Evolutionary conservation across 352 stramenopile genomes (phyloP), one percentile per base, ranked within the genome.

Genomic region (Phytophthora europaea): DNA sequence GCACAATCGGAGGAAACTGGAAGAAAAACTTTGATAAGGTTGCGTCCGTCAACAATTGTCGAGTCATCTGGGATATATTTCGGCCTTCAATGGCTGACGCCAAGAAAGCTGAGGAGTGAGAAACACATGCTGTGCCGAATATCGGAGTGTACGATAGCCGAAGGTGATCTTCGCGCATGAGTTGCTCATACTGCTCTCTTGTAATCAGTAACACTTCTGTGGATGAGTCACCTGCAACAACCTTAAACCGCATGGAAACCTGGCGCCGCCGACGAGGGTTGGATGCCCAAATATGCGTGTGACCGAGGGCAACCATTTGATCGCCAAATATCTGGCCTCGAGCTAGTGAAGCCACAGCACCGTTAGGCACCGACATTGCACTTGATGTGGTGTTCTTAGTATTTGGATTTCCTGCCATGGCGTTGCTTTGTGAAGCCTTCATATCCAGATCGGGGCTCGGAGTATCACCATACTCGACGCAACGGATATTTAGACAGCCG

Each of bases 1-100:
- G 62, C 6, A 90, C 79, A 10, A 90, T 50, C 1, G 83, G 83
- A 1, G 85, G 80, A 53, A 92, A 82, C 65, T 93, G 85, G 59
- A 84, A 85, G 31, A 89, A 77, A 34, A 81, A 69, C 53, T 81
- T 89, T 15, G 60, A 77, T 16, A 86, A 34, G 0, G 56, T 70
- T 12, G 69, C 12, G 52, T 89, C 69, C 0, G 81, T 66, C 1
- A 80, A 67, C n/a, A 92, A 43, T 18, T 73, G 45, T 51, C 79
- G 75, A 0, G 75, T 60, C 15, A 84, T 66, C 52, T 76, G 63
- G 7, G 64, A 66, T 28, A 83, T 67, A 50, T 83, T 70, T 7
- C 18, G 26, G 18, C 67, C 58, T 54, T 75, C 51, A 43, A 77
- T 70, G 6, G 55, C 59, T 4, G 52, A 65, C 2, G 57, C n/a